Conservation (phyloP, 2,329 filamentous ascomycete species). For the Ramichloridium luteum region DNA sequence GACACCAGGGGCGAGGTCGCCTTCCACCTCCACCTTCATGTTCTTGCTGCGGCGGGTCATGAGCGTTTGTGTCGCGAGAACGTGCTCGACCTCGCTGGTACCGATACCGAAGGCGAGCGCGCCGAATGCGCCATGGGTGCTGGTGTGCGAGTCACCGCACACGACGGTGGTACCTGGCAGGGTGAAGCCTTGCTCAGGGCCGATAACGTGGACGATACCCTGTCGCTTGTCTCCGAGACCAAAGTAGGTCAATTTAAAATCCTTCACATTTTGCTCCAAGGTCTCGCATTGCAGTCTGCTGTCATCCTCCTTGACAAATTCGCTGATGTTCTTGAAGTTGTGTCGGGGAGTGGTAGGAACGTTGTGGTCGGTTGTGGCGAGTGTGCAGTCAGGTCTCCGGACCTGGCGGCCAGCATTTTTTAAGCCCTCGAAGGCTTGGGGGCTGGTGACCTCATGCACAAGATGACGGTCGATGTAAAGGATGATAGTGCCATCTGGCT, state of each 20-base stretch:
- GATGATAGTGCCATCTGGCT: constrained; percentile 81
- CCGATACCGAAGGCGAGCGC: constrained; percentile 93
- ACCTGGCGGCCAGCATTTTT: constrained; percentile 80
- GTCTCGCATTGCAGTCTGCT: constrained; percentile 89
- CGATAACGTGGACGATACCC: constrained; percentile 97
- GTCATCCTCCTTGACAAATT: constrained; percentile 90
- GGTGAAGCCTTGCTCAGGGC: constrained; percentile 96
- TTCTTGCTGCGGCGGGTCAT: constrained; percentile 95
- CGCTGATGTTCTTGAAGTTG: constrained; percentile 81
- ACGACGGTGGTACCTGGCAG: constrained; percentile 93
- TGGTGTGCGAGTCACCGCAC: constrained; percentile 95
- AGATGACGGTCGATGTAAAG: constrained; percentile 95
- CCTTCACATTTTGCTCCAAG: constrained; percentile 92
- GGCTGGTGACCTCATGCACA: constrained; percentile 96
- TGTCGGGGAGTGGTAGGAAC: constrained; percentile 85
- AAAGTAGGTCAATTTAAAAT: constrained; percentile 94
- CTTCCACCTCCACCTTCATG: constrained; percentile 94
- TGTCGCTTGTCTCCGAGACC: constrained; percentile 92
- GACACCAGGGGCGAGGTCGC: constrained; percentile 77
- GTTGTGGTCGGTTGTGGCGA: constrained; percentile 95
- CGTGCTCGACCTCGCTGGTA: constrained; percentile 96
- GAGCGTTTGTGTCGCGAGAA: constrained; percentile 88
- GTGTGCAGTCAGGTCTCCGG: constrained; percentile 87
- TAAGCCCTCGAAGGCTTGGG: constrained; percentile 94
- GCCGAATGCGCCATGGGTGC: constrained; percentile 93